Base-by-base conservation (phyloP, 495 filamentous ascomycete species). In the Neurospora sp. region DNA sequence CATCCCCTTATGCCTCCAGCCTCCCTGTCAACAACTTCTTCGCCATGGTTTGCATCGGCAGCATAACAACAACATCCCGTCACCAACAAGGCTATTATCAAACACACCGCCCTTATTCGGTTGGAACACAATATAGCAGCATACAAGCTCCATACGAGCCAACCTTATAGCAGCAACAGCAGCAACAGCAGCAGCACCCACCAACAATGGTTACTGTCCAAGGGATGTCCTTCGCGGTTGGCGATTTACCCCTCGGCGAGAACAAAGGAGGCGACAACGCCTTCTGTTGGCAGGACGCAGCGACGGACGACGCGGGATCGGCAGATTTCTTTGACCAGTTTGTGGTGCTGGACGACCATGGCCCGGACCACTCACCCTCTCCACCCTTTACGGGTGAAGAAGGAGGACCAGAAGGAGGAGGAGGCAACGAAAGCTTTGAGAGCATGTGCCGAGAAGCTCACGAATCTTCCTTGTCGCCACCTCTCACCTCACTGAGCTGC, bases 251-350 rank as follows among this genome's bases (percentile, higher is more conserved):
- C 71, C 69, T 72, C 23, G 46, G 73, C 35, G 78, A 74, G 70
- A 81, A 84, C 83, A 84, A 84, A 84, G 83, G 79, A 74, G 76
- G 77, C 70, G 77, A 72, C 74, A 74, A 75, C 59, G 73, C 76
- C 72, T 77, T 77, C 39, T 79, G 74, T 74, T 81, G 81, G 79
- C 80, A 79, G 40, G 82, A 83, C 71, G 73, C 73, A 70, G 79
- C 31, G 54, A 37, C 75, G 54, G 79, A 79, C 75, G 78, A 82
- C 12, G 79, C 74, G 69, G 79, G 76, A 72, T 74, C 83, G 70
- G 75, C 76, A 35, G 83, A 84, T 42, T 82, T 85, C 82, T 84
- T 85, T 83, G 84, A 85, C 41, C 81, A 86, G 71, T 86, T 81
- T 73, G 74, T 86, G 70, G 79, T 82, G 76, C 82, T 85, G 76